phyloP scores from a whole-genome alignment of 805 yeast species.

The Dipodascus geniculatus region DNA sequence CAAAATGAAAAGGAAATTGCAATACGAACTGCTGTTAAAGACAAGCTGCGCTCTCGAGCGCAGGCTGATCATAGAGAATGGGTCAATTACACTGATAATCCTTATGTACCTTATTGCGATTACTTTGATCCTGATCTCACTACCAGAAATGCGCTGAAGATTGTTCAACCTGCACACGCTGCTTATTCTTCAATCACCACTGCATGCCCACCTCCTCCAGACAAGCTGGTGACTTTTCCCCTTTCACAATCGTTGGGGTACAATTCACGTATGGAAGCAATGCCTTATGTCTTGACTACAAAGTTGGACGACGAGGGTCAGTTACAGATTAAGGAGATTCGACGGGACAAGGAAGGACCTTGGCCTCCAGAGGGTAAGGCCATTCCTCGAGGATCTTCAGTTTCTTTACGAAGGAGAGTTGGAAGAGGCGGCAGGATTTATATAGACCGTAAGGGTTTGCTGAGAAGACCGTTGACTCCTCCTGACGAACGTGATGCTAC shows the following conservation, averaged over 20 bases:
- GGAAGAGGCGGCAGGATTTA: constrained; percentile 63
- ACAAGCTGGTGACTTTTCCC: constrained; percentile 15
- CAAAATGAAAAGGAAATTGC: constrained; percentile 64
- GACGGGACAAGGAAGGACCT: constrained; percentile 12
- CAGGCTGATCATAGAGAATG: constrained; percentile 57
- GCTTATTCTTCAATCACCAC: constrained; percentile 70
- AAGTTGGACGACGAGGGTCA: constrained; percentile 12
- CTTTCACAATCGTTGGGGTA: constrained; percentile 20
- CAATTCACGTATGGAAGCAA: constrained; percentile 16
- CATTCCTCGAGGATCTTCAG: constrained; percentile 19
- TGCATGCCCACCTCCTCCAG: constrained; percentile 18
- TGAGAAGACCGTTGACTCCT: constrained; percentile 20
- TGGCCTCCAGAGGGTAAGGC: constrained; percentile 9
- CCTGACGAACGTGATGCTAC: constrained; percentile 13
- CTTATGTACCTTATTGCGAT: constrained; percentile 69
- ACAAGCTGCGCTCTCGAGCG: constrained; percentile 59
- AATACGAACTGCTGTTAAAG: constrained; percentile 74
- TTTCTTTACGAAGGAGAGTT: constrained; percentile 52
- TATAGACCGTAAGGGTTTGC: constrained; percentile 60
- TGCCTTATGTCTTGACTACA: constrained; percentile 15
- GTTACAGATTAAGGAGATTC: constrained; percentile 9
- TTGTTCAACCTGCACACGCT: constrained; percentile 46
- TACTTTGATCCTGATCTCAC: constrained; percentile 39
- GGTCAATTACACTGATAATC: constrained; percentile 79
- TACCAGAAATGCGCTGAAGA: constrained; percentile 21